phyloP scores from a whole-genome alignment of 169 alveolate genomes.

The Plasmodium ovale region DNA sequence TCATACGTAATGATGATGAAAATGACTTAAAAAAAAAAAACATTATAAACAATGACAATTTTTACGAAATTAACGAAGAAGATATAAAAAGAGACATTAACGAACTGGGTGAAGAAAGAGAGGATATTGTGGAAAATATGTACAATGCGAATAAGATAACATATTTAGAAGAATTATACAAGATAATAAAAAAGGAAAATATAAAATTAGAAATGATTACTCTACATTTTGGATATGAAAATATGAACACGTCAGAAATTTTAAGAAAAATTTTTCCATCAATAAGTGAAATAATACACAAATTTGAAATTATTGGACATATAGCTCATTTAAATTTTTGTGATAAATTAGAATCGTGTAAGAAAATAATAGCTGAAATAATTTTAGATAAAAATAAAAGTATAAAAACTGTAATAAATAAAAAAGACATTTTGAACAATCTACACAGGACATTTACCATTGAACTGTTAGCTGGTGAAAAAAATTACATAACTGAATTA shows the following conservation, averaged over 20 bases:
- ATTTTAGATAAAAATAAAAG: slow-evolving; percentile 90
- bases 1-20: not conserved
- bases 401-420: slow-evolving; percentile 89
- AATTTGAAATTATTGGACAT: slow-evolving; percentile 92
- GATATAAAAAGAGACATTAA: not conserved
- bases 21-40: not conserved
- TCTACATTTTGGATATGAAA: slow-evolving; percentile 59
- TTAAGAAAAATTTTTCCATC: slow-evolving; percentile 80
- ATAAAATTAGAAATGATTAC: slow-evolving; percentile 12
- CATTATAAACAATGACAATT: not conserved
- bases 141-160: not conserved
- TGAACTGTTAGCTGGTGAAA: slow-evolving; percentile 92
- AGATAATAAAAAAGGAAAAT: slow-evolving; percentile 23
- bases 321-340: slow-evolving; percentile 93
- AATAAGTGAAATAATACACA: slow-evolving; percentile 84
- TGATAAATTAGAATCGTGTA: slow-evolving; percentile 84
- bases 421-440: slow-evolving; percentile 87
- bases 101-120: not conserved
- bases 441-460: slow-evolving; percentile 90
- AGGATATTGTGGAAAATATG: not conserved
- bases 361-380: slow-evolving; percentile 89
- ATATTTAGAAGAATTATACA: slow-evolving; percentile 23
- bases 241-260: slow-evolving; percentile 80
- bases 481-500: slow-evolving; percentile 85
- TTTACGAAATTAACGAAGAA: not conserved